Percentiles rank a stretch among this genome's conserved stretches.
Conservation (phyloP, 225 moss, liverwort and hornwort genomes). For the Anthoceros angustus region DNA sequence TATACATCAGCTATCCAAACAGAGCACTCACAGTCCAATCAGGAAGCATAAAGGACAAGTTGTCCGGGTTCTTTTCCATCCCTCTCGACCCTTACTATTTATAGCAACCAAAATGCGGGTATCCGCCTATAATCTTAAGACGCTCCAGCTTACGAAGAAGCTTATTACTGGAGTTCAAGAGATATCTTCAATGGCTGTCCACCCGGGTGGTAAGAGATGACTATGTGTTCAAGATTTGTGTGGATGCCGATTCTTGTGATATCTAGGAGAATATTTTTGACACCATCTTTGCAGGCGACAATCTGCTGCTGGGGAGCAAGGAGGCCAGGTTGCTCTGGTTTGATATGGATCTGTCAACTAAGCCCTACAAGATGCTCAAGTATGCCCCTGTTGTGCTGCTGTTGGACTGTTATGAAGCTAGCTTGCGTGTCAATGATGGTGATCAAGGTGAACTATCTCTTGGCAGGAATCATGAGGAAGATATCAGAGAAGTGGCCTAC, state of each 20-base stretch:
- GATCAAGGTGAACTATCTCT: neutral
- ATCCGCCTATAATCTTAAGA: constrained; percentile 74
- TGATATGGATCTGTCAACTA: constrained; percentile 96
- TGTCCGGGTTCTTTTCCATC: constrained; percentile 82
- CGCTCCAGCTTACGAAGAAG: constrained; percentile 82
- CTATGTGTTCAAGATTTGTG: neutral
- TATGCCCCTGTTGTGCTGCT: constrained; percentile 11
- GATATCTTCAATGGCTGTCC: constrained; percentile 85
- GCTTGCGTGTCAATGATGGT: neutral
- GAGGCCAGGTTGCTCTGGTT: constrained; percentile 96
- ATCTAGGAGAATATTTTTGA: neutral
- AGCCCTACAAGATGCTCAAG: constrained; percentile 82
- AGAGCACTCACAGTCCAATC: constrained; percentile 83
- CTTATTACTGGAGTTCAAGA: constrained; percentile 67
- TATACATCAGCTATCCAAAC: constrained; percentile 83
- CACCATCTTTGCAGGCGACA: constrained; percentile 53
- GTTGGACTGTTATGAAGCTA: neutral
- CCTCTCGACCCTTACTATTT: constrained; percentile 80
- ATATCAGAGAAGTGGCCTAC: constrained; percentile 66
- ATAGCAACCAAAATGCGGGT: constrained; percentile 97
- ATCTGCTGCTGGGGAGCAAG: constrained; percentile 82
- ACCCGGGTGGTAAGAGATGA: constrained; percentile 58
- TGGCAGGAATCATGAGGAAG: constrained; percentile 68
- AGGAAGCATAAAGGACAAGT: constrained; percentile 90
- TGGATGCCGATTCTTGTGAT: too few species aligned